phyloP scores from a whole-genome alignment of 768 basidiomycete species.

The Termitomyces sp. region DNA sequence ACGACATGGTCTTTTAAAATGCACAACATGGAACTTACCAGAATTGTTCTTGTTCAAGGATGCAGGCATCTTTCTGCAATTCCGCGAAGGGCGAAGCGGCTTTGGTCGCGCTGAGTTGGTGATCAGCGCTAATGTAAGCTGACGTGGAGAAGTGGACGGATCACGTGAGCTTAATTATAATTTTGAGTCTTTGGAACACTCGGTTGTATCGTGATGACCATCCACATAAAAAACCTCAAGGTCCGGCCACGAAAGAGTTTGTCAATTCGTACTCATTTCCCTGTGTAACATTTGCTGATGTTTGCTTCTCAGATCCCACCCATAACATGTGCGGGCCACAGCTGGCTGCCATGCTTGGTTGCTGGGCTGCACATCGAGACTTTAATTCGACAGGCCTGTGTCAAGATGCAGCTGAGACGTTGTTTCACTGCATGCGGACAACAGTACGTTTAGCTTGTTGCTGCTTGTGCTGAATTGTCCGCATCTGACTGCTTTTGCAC shows the following conservation, averaged over 20 bases:
- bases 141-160: slow-evolving; percentile 13
- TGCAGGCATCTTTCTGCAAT: slow-evolving; percentile 22
- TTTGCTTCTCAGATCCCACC: slow-evolving; percentile 30
- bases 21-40: slow-evolving; percentile 36
- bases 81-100: slow-evolving; percentile 29
- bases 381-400: slow-evolving; percentile 50
- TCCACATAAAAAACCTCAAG: slow-evolving; percentile 78
- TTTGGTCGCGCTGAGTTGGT: slow-evolving; percentile 33
- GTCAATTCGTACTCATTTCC: slow-evolving; percentile 13
- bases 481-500: neutral
- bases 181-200: neutral
- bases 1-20: neutral
- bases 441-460: slow-evolving; percentile 48
- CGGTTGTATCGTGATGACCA: slow-evolving; percentile 27
- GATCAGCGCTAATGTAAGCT: neutral
- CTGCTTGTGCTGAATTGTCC: neutral
- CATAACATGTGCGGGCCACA: slow-evolving; percentile 61
- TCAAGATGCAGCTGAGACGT: slow-evolving; percentile 47
- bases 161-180: slow-evolving; percentile 13
- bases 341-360: slow-evolving; percentile 75
- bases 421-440: slow-evolving; percentile 83
- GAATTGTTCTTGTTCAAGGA: slow-evolving; percentile 88
- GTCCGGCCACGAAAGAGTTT: slow-evolving; percentile 73
- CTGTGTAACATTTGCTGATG: slow-evolving; percentile 1
- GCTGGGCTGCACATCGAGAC: slow-evolving; percentile 78